Percentiles rank a stretch among this genome's conserved stretches.
Conservation (phyloP, 495 filamentous ascomycete species). For the Aspergillus heteromorphus region DNA sequence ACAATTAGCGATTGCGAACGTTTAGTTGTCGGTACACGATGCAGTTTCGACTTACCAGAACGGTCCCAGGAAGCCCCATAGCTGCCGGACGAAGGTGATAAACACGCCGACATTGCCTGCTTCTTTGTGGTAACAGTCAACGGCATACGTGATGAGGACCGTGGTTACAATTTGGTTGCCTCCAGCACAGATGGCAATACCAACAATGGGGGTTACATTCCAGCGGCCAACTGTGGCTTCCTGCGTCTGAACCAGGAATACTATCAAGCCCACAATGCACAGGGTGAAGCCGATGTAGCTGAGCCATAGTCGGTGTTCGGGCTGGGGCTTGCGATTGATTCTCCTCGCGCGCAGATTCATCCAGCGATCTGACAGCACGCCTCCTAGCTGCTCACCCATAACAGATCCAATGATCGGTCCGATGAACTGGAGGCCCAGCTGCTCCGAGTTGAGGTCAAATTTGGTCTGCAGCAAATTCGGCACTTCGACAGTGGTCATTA, state of each 20-base stretch:
- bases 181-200: constrained; percentile 42
- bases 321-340: constrained; percentile 21
- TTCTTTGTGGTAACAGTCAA: constrained; percentile 48
- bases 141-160: constrained; percentile 50
- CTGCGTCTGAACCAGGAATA: constrained; percentile 46
- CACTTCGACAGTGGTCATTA: constrained; percentile 48
- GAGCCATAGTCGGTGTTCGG: constrained; percentile 51
- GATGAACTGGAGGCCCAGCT: constrained; percentile 50
- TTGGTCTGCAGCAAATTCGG: constrained; percentile 46
- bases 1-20: constrained; percentile 7
- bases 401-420: constrained; percentile 50
- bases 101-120: constrained; percentile 51
- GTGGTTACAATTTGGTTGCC: constrained; percentile 57
- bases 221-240: constrained; percentile 34
- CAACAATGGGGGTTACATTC: constrained; percentile 48
- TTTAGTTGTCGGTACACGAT: neutral
- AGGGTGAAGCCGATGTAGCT: constrained; percentile 45
- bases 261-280: constrained; percentile 44
- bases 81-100: constrained; percentile 49
- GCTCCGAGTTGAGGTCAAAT: constrained; percentile 47
- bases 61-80: constrained; percentile 55
- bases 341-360: constrained; percentile 34
- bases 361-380: constrained; percentile 45
- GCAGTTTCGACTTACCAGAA: constrained; percentile 40
- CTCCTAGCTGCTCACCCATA: constrained; percentile 53